Base-by-base conservation (phyloP, 495 filamentous ascomycete species). In the Podospora sp. region DNA sequence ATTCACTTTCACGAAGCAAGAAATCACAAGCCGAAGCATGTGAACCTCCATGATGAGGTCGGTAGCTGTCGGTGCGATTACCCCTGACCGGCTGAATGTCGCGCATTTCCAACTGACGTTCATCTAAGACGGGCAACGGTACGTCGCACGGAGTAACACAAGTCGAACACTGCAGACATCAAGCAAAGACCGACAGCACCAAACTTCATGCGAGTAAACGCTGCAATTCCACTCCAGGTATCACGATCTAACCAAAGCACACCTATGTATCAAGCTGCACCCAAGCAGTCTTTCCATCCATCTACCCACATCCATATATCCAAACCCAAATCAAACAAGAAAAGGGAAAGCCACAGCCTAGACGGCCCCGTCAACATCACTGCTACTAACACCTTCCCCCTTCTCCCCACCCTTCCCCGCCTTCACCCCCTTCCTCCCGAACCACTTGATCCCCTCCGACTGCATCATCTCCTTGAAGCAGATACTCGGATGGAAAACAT, bases 401-500 rank as follows among this genome's bases (percentile, higher is more conserved):
- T 62, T 35, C 0, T 18, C 24, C 22, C 14, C 16, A 51, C 25
- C 35, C 27, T 46, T 18, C 11, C 26, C 36, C 21, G n/a, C 21
- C 52, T 50, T 57, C 33, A 20, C 35, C 35, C 22, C 24, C 52
- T 56, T 35, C 33, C 21, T 35, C 52, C 29, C 21, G 18, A 46
- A 24, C 58, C 66, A 62, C 65, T 57, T 57, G 12, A 46, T 65
- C 69, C 8, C 27, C 58, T n/a, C 68, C 66, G 58, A 70, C 72
- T 33, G 29, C 63, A 74, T 78, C 51, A 78, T 66, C 58, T 76
- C 72, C 55, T 70, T 66, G 67, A 84, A 79, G 56, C 76, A 80
- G 79, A 84, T 82, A 76, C 80, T 85, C 0, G 89, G 89, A 68
- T 90, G 89, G 65, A 88, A 81, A 40, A 82, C 72, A 20, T 88